A percentile compares a stretch with the other conserved stretches of the same genome.
Evolutionary conservation across 768 basidiomycete genomes (phyloP).

Genomic region (Ramaria sp.): DNA sequence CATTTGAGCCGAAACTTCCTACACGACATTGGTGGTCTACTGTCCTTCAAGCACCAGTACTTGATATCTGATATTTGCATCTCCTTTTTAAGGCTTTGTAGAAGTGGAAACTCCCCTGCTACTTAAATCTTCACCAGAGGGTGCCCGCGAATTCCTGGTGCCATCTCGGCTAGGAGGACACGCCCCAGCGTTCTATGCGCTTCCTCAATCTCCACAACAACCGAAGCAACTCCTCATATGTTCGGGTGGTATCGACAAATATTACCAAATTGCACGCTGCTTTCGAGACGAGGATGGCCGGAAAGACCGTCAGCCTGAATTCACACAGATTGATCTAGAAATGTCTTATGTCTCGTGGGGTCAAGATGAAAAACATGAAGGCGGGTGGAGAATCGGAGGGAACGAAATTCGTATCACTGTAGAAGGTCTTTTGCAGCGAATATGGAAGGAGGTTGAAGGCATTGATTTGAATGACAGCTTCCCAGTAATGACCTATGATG

Average conservation of each 20-base stretch:
- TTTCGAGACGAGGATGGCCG: slow-evolving; percentile 95
- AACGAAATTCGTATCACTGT: slow-evolving; percentile 68
- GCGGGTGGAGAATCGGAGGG: slow-evolving; percentile 77
- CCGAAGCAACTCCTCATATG: slow-evolving; percentile 89
- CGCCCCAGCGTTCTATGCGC: slow-evolving; percentile 59
- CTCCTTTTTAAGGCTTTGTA: slow-evolving; percentile 52
- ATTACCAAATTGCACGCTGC: slow-evolving; percentile 89
- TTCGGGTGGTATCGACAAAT: slow-evolving; percentile 81
- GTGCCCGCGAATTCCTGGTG: slow-evolving; percentile 88
- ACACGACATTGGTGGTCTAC: slow-evolving; percentile 53
- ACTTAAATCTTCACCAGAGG: slow-evolving; percentile 87
- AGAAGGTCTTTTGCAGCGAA: slow-evolving; percentile 58
- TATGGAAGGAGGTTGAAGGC: slow-evolving; percentile 67
- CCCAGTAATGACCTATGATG: slow-evolving; percentile 75
- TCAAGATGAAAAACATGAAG: slow-evolving; percentile 13
- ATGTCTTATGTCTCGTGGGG: slow-evolving; percentile 94
- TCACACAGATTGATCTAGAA: slow-evolving; percentile 94
- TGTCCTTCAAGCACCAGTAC: slow-evolving; percentile 10
- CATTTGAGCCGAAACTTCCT: slow-evolving; percentile 64
- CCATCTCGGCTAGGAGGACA: slow-evolving; percentile 48
- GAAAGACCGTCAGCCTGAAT: slow-evolving; percentile 93
- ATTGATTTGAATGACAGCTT: slow-evolving; percentile 52
- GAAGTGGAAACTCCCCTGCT: slow-evolving; percentile 93
- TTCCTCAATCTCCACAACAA: slow-evolving; percentile 93
- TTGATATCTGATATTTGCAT: slow-evolving; percentile 9